Conservation (phyloP, 75 land plant genomes). For the Gnetum montanum region DNA sequence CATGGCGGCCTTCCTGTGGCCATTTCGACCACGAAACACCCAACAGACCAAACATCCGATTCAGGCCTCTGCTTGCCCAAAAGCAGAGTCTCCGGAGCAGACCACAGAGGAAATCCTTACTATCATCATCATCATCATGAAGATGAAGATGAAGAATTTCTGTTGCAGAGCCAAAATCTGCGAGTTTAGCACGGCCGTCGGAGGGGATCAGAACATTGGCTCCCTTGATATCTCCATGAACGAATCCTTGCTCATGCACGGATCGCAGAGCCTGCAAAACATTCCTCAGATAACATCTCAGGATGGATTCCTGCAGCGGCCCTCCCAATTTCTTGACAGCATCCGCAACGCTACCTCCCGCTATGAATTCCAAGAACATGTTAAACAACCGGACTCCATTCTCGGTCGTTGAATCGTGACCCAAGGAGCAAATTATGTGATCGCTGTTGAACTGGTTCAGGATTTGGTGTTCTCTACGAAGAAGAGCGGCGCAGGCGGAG, state of each 20-base stretch:
- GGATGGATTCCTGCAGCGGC: constrained; percentile 22
- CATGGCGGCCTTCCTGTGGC: constrained; percentile 36
- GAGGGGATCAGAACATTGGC: constrained; percentile 45
- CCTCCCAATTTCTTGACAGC: constrained; percentile 10
- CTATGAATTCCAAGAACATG: constrained; percentile 39
- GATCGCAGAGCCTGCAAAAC: constrained; percentile 25
- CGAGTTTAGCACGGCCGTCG: constrained; percentile 49
- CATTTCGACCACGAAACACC: constrained; percentile 35
- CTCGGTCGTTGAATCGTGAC: constrained; percentile 12
- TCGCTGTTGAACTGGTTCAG: too few species aligned
- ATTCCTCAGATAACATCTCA: constrained; percentile 27
- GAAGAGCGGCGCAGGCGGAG: too few species aligned
- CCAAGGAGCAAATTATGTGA: constrained; percentile 10
- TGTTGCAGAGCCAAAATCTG: constrained; percentile 82
- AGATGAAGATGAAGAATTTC: too few species aligned
- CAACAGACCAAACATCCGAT: constrained; percentile 29
- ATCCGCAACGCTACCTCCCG: constrained; percentile 20
- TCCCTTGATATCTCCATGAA: constrained; percentile 73
- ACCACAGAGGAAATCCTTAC: constrained; percentile 32
- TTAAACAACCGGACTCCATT: constrained; percentile 19
- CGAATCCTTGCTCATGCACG: constrained; percentile 42
- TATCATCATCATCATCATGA: constrained; percentile 20
- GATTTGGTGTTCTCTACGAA: too few species aligned
- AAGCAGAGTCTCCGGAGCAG: constrained; percentile 34
- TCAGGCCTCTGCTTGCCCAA: constrained; percentile 22